Percentiles rank a stretch among this genome's conserved stretches.
phyloP scores from a whole-genome alignment of 1,139 yeast genomes.

The Hyphopichia burtonii region DNA sequence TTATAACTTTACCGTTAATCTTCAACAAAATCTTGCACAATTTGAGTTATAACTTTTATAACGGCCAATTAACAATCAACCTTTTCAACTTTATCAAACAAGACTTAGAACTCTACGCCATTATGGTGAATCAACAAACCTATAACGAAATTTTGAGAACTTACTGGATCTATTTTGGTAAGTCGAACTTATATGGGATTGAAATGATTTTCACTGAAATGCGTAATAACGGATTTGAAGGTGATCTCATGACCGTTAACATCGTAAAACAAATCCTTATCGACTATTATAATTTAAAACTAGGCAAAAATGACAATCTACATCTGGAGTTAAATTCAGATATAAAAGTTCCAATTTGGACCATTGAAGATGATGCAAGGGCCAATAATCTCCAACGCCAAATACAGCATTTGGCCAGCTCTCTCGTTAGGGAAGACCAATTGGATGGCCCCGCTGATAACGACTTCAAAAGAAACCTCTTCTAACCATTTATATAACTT shows the following conservation, averaged over 20 bases:
- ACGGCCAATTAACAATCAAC: conserved; percentile 37
- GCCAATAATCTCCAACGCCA: conserved; percentile 26
- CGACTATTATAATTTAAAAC: conserved; percentile 35
- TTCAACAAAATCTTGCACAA: conserved; percentile 32
- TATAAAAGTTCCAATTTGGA: conserved; percentile 26
- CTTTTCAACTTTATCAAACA: conserved; percentile 35
- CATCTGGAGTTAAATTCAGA: conserved; percentile 12
- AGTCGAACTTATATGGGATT: conserved; percentile 33
- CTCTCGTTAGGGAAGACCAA: background rate
- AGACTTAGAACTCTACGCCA: conserved; percentile 32
- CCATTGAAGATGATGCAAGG: conserved; percentile 36
- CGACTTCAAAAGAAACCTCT: too few species aligned
- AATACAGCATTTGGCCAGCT: conserved; percentile 6
- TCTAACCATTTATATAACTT: background rate
- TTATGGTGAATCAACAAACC: conserved; percentile 42
- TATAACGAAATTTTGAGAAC: conserved; percentile 39
- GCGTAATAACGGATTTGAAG: conserved; percentile 43
- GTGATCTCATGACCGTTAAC: conserved; percentile 36
- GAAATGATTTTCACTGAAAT: conserved; percentile 38
- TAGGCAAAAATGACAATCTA: conserved; percentile 19
- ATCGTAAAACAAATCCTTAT: conserved; percentile 35
- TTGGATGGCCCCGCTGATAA: too few species aligned
- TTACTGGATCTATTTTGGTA: conserved; percentile 42
- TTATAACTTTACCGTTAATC: conserved; percentile 36
- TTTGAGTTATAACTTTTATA: conserved; percentile 25